phyloP scores from a whole-genome alignment of 768 basidiomycete species.

The Gymnopilus dilepis region DNA sequence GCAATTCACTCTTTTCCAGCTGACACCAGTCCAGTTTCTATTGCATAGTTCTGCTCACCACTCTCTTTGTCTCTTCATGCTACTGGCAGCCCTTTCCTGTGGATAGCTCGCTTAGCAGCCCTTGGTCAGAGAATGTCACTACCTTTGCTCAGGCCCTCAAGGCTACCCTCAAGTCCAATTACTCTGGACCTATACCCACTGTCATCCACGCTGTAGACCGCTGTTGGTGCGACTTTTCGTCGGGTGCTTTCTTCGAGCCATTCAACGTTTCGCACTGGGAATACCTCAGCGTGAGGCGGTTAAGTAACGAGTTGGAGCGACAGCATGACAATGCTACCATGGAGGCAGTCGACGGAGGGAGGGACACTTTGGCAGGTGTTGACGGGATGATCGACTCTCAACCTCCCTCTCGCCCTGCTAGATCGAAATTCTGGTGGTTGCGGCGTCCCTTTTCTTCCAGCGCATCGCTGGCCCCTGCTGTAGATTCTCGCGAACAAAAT shows the following conservation, averaged over 20 bases:
- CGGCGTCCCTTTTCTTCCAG: conserved; percentile 5
- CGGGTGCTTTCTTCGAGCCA: conserved; percentile 70
- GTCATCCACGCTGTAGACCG: conserved; percentile 74
- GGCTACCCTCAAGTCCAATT: conserved; percentile 46
- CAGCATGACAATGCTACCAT: conserved; percentile 28
- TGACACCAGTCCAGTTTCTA: conserved; percentile 66
- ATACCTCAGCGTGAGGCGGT: conserved; percentile 58
- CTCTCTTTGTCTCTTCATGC: conserved; percentile 87
- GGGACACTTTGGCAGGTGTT: neutral
- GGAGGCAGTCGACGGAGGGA: neutral
- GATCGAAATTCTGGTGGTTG: conserved; percentile 14
- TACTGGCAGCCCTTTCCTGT: conserved; percentile 86
- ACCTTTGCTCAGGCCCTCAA: conserved; percentile 74
- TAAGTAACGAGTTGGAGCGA: conserved; percentile 45
- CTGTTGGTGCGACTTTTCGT: conserved; percentile 85
- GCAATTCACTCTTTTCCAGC: neutral
- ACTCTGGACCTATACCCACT: conserved; percentile 50
- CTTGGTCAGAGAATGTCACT: conserved; percentile 74
- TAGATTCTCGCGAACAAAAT: neutral
- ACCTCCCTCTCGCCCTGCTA: neutral
- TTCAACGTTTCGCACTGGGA: conserved; percentile 84
- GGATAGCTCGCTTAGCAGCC: conserved; percentile 62
- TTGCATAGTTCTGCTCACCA: conserved; percentile 80
- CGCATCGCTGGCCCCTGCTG: neutral
- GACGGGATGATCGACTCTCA: neutral